Conservation (phyloP, 345 rosid species). For the Geranium brycei region DNA sequence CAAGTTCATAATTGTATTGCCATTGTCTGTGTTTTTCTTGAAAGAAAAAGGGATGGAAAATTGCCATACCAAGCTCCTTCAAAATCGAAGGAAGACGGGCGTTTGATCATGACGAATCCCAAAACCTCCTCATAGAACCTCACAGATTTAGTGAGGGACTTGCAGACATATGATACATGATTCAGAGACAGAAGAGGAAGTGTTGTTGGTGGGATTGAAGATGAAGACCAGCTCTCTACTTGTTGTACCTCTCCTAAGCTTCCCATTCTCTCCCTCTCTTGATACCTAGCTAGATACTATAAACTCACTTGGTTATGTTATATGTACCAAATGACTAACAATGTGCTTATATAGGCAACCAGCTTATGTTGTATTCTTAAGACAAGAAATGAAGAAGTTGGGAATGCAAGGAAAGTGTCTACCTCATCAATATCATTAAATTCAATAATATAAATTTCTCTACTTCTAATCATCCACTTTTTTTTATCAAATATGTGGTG, state of each 20-base stretch:
- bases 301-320: neutral
- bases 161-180: slow-evolving; percentile 38
- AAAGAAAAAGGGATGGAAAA: neutral
- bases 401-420: no score
- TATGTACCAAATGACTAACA: neutral
- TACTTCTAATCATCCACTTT: no score
- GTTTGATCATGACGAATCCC: slow-evolving; percentile 36
- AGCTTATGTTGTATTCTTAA: no score
- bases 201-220: neutral
- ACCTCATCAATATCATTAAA: no score
- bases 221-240: slow-evolving; percentile 11
- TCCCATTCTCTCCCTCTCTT: neutral
- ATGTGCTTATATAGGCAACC: neutral
- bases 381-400: no score
- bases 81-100: slow-evolving; percentile 39
- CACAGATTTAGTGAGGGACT: slow-evolving; percentile 20
- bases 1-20: no score
- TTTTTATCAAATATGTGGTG: neutral
- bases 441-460: no score
- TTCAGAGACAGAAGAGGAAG: slow-evolving; percentile 27
- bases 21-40: no score
- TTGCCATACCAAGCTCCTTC: slow-evolving; percentile 38
- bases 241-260: slow-evolving; percentile 6
- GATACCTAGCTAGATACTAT: neutral
- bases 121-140: slow-evolving; percentile 33